Evolutionary conservation across 768 basidiomycete species (phyloP), one percentile per base, ranked within the genome.

Genomic region (Coprinopsis marcescibilis): DNA sequence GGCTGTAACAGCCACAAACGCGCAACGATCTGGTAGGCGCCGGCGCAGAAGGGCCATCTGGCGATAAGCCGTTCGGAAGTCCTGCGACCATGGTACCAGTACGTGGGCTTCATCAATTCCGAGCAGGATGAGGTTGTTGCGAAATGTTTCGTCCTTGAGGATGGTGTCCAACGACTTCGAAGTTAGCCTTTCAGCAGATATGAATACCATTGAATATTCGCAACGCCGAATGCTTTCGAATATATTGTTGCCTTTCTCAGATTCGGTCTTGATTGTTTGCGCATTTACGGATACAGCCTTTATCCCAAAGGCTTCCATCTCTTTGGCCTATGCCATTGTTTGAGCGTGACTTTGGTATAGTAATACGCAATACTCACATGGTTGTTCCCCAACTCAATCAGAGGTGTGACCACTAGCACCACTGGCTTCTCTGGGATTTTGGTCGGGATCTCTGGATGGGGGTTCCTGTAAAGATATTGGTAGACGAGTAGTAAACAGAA

Each of bases 91-190:
- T 20, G 55, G 56, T 23, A 53, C 54, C 6, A 61, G 41, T 3
- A 59, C 48, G 48, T 61, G 58, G 0, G 51, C 55, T 48, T 61
- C 57, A 43, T 61, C 55, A 26, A 61, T 57, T 1, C 58, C 60
- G 19, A 58, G 48, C 12, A 59, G 43, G 20, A 51, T 45, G 24
- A 61, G 49, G 39, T 57, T 61, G 7, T 39, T 24, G 19, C 49
- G 48, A 40, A 59, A 59, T 14, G 4, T 30, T 3, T 50, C 47
- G 38, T 58, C 36, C 6, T 51, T 46, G n/a, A 61, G 11, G 13
- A 61, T 48, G 10, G 14, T 20, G 23, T 56, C 52, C 12, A 60
- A 19, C 19, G 52, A 56, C 6, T 38, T 34, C 7, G 50, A 53
- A n/a, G 44, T 32, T 2, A 60, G 47, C 21, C 52, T 42, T 33